Evolutionary conservation across 108 stramenopile species (phyloP).

Genomic region (Pelagomonas calceolata): DNA sequence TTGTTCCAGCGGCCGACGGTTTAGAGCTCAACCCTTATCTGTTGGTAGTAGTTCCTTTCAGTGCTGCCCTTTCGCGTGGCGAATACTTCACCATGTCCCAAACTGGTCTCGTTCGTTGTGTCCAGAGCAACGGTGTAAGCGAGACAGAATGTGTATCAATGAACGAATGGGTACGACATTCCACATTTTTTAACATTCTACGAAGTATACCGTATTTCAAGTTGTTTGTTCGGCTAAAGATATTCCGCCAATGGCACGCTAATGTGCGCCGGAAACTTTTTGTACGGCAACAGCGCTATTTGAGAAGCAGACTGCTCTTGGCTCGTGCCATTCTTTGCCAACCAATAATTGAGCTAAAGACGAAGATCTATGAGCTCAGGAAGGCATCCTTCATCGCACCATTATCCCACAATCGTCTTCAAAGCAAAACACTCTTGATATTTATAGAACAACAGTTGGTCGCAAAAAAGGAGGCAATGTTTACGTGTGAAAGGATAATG

Average conservation of each 20-base stretch:
- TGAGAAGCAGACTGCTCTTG: constrained; percentile 31
- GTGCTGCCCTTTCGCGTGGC: constrained; percentile 6
- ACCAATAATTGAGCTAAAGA: constrained; percentile 27
- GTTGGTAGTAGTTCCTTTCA: constrained; percentile 27
- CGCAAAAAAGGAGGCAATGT: constrained; percentile 21
- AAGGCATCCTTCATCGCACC: constrained; percentile 23
- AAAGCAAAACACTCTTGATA: no score
- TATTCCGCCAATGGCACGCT: constrained; percentile 35
- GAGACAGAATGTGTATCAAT: constrained; percentile 45
- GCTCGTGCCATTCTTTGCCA: constrained; percentile 29
- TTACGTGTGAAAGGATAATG: background rate
- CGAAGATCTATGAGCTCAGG: constrained; percentile 18
- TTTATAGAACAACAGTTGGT: constrained; percentile 28
- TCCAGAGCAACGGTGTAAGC: constrained; percentile 15
- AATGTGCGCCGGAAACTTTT: constrained; percentile 39
- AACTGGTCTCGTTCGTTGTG: constrained; percentile 44
- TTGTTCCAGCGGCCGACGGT: constrained; percentile 12
- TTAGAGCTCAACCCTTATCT: constrained; percentile 37
- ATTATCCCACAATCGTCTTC: no score
- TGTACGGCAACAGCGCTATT: constrained; percentile 27
- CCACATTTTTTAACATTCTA: constrained; percentile 46
- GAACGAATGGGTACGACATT: constrained; percentile 44
- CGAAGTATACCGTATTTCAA: constrained; percentile 40
- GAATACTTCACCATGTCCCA: constrained; percentile 48
- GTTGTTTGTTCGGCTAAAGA: constrained; percentile 25